Base-by-base conservation (phyloP, 345 rosid species). In the Turnera subulata region DNA sequence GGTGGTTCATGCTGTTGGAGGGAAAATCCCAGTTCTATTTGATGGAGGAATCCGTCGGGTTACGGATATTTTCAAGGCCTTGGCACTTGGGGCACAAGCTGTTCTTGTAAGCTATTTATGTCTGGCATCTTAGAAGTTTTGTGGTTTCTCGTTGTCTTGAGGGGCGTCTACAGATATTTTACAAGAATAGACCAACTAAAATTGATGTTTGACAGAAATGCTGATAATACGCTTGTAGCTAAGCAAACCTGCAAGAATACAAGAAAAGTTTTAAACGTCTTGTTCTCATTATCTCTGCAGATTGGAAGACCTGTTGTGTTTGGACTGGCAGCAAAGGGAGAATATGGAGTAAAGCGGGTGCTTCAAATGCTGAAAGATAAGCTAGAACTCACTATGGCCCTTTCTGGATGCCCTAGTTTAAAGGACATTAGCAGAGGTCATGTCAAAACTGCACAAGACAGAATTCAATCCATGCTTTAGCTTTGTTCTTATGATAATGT, bases 31-130 rank as follows among this genome's bases (percentile, higher is more conserved):
- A 9, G 99, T 93, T 24, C 87, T 93, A 56, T 84, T 93, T 2
- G 97, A 93, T 46, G 97, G 99, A 20, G 99, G 99, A 21, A 85
- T 93, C 55, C 86, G 97, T 14, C 97, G 96, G 55, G 99, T 97
- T 70, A 93, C 99, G 0, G 97, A 93, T 76, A 96, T 93, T 56
- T 93, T 93, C 73, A 93, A 93, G 82, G 97, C 99, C 13, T 70
- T 93, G 72, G 99, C 99, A 66, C 76, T 93, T 16, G 99, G 99
- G 37, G 97, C 99, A 47, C 79, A 94, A 9, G 99, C 95, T 65
- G 75, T 93, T 63, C 89, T 93, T 75, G 99, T 93, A 78, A 79
- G 97, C 69, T 7, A 25, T 51, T 53, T 6, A 33, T 50, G n/a
- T n/a, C n/a, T n/a, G n/a, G n/a, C n/a, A n/a, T n/a, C n/a, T n/a